Base-by-base conservation (phyloP, 768 basidiomycete species). In the Pholiota molesta region DNA sequence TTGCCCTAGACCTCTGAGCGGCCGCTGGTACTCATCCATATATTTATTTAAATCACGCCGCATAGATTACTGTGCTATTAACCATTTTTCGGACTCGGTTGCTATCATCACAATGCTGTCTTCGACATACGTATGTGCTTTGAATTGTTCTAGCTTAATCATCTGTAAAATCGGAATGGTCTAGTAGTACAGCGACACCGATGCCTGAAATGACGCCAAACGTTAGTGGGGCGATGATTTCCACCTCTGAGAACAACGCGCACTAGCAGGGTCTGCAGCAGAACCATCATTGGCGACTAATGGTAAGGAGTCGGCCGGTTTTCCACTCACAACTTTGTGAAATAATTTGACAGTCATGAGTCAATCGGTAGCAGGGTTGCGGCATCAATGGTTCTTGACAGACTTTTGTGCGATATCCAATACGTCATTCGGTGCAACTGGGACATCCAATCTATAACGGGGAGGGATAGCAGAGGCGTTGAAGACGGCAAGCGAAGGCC, bases 261-360 rank as follows among this genome's bases (percentile, higher is more conserved):
- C 61, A 82, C 82, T 86, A 3, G 87, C 83, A 16, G 87, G 88
- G 66, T 90, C 88, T 0, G 81, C 87, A 5, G 82, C 85, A 31
- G 84, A 82, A 31, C 81, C 81, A 56, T 84, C 75, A 21, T 78
- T 74, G 21, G 77, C 70, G 16, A 83, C 73, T 26, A 89, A 72
- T 9, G 83, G 68, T 29, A 78, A 66, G 16, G 78, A 74, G 40
- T 74, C 62, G 13, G 75, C 66, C 10, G 75, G 73, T 57, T 78
- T 82, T 42, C 63, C 64, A 7, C 67, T 61, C 17, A 85, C 77
- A 33, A 75, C 72, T 26, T 81, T 83, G 16, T 83, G 16, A 58
- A 52, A 33, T 9, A 39, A 23, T 13, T 49, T 49, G 47, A 49
- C 8, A 19, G 17, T 4, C 42, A 49, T 49, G 13, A 26, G 47